Evolutionary conservation across 805 yeast species (phyloP).

Genomic region (Zygosaccharomyces bailii): DNA sequence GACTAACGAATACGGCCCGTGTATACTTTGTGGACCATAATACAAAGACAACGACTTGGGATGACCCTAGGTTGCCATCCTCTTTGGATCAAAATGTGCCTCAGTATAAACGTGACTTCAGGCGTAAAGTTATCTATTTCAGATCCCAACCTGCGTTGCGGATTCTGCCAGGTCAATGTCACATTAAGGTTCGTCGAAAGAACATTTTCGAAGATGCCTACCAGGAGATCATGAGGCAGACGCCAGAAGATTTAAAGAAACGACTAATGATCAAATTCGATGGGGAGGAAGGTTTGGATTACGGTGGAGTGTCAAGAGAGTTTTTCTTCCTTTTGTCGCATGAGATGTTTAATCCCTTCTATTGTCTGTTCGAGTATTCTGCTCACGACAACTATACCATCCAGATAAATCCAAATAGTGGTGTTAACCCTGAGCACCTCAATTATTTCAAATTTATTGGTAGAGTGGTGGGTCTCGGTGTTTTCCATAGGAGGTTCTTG

Average conservation of each 20-base stretch:
- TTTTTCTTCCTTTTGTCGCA: conserved; percentile 94
- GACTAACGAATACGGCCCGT: conserved; percentile 96
- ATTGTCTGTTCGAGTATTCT: conserved; percentile 94
- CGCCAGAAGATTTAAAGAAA: conserved; percentile 97
- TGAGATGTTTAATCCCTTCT: conserved; percentile 98
- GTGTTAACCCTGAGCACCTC: conserved; percentile 95
- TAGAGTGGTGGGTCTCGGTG: conserved; percentile 96
- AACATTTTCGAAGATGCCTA: conserved; percentile 96
- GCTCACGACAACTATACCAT: conserved; percentile 97
- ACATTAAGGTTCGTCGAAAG: conserved; percentile 94
- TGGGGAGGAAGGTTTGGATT: conserved; percentile 98
- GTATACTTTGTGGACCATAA: conserved; percentile 98
- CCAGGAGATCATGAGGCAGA: conserved; percentile 97
- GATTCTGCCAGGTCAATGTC: conserved; percentile 97
- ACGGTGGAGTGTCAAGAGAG: conserved; percentile 99
- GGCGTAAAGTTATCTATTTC: conserved; percentile 96
- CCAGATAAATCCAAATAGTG: conserved; percentile 96
- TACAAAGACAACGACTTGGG: conserved; percentile 99
- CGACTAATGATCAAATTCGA: conserved; percentile 97
- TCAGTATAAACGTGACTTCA: conserved; percentile 97
- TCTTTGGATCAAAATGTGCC: conserved; percentile 98
- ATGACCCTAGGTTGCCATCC: conserved; percentile 97
- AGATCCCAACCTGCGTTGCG: conserved; percentile 97
- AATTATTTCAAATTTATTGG: conserved; percentile 98
- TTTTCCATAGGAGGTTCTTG: conserved; percentile 94